A percentile compares a stretch with the other conserved stretches of the same genome.
phyloP scores from a whole-genome alignment of 2,329 filamentous ascomycete species.

The Dothideomycetidae sp. region DNA sequence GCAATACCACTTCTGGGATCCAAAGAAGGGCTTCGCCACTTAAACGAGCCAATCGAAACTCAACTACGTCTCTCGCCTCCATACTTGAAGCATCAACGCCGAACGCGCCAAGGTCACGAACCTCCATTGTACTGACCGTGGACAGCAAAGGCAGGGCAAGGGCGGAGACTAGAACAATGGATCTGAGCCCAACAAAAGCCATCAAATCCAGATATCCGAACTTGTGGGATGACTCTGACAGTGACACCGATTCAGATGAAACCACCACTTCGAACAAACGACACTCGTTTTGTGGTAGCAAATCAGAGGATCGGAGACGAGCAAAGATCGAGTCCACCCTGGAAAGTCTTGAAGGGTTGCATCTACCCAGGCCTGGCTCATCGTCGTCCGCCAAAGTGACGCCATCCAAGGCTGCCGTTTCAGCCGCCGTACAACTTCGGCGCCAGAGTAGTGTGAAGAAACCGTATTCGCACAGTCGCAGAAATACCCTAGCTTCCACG shows the following conservation, averaged over 20 bases:
- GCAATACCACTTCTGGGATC: slow-evolving; percentile 21
- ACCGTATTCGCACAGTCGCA: slow-evolving; percentile 10
- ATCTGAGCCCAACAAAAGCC: slow-evolving; percentile 22
- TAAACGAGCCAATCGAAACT: slow-evolving; percentile 28
- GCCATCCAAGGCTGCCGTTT: slow-evolving; percentile 23
- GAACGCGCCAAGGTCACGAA: slow-evolving; percentile 19
- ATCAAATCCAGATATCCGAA: slow-evolving; percentile 30
- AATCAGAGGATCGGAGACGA: slow-evolving; percentile 4
- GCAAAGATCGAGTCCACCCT: slow-evolving; percentile 22
- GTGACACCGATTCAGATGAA: slow-evolving; percentile 21
- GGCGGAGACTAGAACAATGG: slow-evolving; percentile 29
- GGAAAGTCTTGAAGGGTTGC: slow-evolving; percentile 22
- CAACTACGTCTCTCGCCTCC: slow-evolving; percentile 24
- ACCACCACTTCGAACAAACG: slow-evolving; percentile 10
- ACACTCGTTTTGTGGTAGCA: no score
- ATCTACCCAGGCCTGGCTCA: slow-evolving; percentile 21
- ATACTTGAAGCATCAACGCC: slow-evolving; percentile 31
- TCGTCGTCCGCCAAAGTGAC: slow-evolving; percentile 19
- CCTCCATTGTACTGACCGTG: slow-evolving; percentile 30
- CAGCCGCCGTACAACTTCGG: slow-evolving; percentile 21
- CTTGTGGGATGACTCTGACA: slow-evolving; percentile 29
- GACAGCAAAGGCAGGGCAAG: slow-evolving; percentile 34
- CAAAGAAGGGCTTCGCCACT: slow-evolving; percentile 33
- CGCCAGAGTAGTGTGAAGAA: slow-evolving; percentile 19
- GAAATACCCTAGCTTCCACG: slow-evolving; percentile 12